A percentile compares a stretch with the other conserved stretches of the same genome.
phyloP scores from a whole-genome alignment of 192 early-diverging fungal species.

The Allomyces macrogynus region DNA sequence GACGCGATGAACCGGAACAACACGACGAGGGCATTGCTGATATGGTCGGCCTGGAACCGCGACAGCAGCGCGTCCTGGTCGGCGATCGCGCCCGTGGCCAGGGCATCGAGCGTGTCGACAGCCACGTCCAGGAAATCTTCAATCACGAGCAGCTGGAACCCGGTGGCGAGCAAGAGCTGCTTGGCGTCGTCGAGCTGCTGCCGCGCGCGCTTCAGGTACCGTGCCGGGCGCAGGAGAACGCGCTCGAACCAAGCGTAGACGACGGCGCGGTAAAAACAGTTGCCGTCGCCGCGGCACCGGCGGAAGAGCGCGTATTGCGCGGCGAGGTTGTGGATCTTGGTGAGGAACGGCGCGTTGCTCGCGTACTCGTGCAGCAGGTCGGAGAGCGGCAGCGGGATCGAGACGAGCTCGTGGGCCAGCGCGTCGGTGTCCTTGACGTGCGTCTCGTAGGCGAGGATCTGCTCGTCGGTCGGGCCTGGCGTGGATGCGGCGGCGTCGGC shows the following conservation, averaged over 20 bases:
- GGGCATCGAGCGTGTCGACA: conserved; percentile 14
- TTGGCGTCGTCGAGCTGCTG: conserved; percentile 16
- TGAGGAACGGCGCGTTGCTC: conserved; percentile 22
- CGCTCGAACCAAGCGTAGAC: conserved; percentile 43
- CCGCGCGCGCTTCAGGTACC: conserved; percentile 9
- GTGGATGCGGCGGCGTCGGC: too few species aligned
- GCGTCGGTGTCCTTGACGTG: conserved; percentile 36
- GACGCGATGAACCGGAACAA: conserved; percentile 32
- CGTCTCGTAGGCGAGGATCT: conserved; percentile 21
- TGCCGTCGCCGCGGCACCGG: conserved; percentile 37
- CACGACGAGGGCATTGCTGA: conserved; percentile 36
- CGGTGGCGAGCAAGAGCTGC: conserved; percentile 14
- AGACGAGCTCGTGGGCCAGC: conserved; percentile 30
- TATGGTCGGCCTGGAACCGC: conserved; percentile 29
- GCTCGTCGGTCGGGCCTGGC: conserved; percentile 11
- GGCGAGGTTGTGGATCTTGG: conserved; percentile 31
- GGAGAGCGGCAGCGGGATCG: conserved; percentile 17
- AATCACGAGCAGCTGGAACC: conserved; percentile 25
- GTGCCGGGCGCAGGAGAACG: conserved; percentile 10
- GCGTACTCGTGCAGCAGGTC: conserved; percentile 27
- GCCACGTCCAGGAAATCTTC: conserved; percentile 34
- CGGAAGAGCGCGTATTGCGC: conserved; percentile 23
- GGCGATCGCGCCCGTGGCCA: conserved; percentile 5
- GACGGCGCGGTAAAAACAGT: conserved; percentile 42
- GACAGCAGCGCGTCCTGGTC: conserved; percentile 20